Base-by-base conservation (phyloP, 164 flowering plant genomes). In the Vitis cinerea region DNA sequence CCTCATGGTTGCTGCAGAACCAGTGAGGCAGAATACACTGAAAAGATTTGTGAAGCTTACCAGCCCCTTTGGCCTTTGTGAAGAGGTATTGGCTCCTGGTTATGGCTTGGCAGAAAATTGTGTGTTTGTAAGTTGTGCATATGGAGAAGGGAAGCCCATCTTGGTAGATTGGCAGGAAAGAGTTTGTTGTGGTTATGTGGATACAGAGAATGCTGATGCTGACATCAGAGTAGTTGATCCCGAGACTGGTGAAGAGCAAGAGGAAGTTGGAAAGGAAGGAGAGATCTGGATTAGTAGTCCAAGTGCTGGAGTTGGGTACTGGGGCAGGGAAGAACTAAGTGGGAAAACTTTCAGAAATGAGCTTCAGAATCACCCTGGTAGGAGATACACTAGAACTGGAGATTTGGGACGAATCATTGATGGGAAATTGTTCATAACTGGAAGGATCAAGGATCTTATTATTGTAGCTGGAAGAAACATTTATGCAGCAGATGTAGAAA, bases 201-300 rank as follows among this genome's bases (percentile, higher is more conserved):
- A 70, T 52, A 69, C 76, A 30, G 65, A 73, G 65, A 70, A 87
- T 77, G 72, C 67, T 27, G 91, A 89, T 80, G 81, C 84, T 56
- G 90, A 87, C 73, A 80, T 87, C 67, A 83, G 81, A 79, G 85
- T 91, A 23, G 88, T 87, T 10, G 82, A 91, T 79, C 91, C 92
- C n/a, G 94, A 89, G 71, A 83, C 80, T 7, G 73, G 84, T 55
- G 66, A 71, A 63, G 94, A 89, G 74, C 65, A 73, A 15, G 71
- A 79, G 71, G 90, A 85, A 68, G 59, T 59, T 54, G 94, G 91
- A 50, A 87, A 79, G 60, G 97, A 89, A 72, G 97, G 97, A 50
- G 97, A 91, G 65, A 83, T 91, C 10, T 91, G 97, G 97, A 88
- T 91, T 54, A 86, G 89, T 75, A 89, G 94, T 73, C 91, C 91